Evolutionary conservation across 2,329 filamentous ascomycete species (phyloP), one percentile per base, ranked within the genome.

Genomic region (Volutella citrinella): DNA sequence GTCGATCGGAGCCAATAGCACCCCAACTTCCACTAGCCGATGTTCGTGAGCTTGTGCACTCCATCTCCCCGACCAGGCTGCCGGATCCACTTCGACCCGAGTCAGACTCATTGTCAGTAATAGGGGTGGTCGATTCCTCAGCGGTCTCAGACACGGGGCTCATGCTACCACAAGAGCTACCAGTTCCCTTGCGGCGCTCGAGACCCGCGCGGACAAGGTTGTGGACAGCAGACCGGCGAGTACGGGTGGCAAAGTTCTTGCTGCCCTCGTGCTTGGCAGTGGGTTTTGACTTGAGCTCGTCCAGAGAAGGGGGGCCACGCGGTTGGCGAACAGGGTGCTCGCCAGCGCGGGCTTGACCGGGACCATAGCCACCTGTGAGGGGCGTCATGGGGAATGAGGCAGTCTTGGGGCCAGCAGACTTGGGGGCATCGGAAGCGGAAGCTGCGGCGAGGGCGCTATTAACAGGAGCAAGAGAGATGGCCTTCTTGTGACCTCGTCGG

Each of bases 281-380:
- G 3, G 93, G 93, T 66, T 90, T 93, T 14, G 83, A 76, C 55
- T 84, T 79, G 40, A 98, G 80, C 66, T 98, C 93, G 49, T 98
- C 93, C 31, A 97, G 75, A 11, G 87, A 81, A 11, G 93, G 93
- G 16, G 93, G 93, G 6, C 90, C 90, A 45, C 89, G 87, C 32
- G 93, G 93, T 65, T 98, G 93, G 39, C 93, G 89, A 32, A 87
- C 69, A 8, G 93, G 93, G 59, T 98, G 93, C 66, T 97, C 93
- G 49, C 93, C 93, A 55, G 89, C 89, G 58, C 93, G 88, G 39
- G 75, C 87, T 61, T 96, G 90, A 34, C 93, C 93, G 37, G 93
- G 93, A 28, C 89, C 93, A 56, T 97, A 97, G 7, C 82, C 84
- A 43, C 89, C 89, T 22, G 82, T 89, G 62, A 83, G 67, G 3